phyloP scores from a whole-genome alignment of 768 basidiomycete species.

The Tricholoma matsutake region DNA sequence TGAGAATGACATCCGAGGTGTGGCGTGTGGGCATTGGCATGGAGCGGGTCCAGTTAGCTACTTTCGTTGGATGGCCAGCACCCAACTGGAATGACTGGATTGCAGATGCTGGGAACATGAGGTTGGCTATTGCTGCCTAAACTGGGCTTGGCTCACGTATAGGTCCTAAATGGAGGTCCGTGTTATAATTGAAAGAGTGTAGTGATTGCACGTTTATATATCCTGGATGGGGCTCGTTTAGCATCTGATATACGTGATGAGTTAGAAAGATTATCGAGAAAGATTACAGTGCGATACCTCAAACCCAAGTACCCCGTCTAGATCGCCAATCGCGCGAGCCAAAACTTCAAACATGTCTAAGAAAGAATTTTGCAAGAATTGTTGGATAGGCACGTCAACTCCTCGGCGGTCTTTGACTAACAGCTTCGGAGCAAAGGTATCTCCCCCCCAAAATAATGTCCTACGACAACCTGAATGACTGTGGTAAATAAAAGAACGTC shows the following conservation, averaged over 20 bases:
- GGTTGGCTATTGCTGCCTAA: background rate
- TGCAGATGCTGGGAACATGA: slow-evolving; percentile 58
- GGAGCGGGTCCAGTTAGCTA: slow-evolving; percentile 80
- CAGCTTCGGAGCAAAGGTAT: slow-evolving; percentile 79
- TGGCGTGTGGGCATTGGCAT: slow-evolving; percentile 85
- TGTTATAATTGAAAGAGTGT: slow-evolving; percentile 89
- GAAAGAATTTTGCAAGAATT: slow-evolving; percentile 80
- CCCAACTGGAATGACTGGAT: slow-evolving; percentile 92
- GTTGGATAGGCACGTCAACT: slow-evolving; percentile 63
- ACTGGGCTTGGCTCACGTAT: slow-evolving; percentile 52
- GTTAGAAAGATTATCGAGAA: background rate
- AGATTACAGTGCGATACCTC: slow-evolving; percentile 52
- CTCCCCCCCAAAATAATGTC: slow-evolving; percentile 92
- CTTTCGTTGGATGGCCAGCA: slow-evolving; percentile 75
- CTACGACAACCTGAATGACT: slow-evolving; percentile 34
- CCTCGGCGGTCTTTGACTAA: slow-evolving; percentile 45
- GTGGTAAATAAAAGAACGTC: background rate
- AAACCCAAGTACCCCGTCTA: slow-evolving; percentile 84
- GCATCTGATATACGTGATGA: slow-evolving; percentile 47
- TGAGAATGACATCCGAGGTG: slow-evolving; percentile 57
- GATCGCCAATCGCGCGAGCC: slow-evolving; percentile 61
- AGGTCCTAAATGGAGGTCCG: slow-evolving; percentile 82
- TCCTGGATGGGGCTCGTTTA: slow-evolving; percentile 95
- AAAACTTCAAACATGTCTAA: slow-evolving; percentile 73
- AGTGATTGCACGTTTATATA: slow-evolving; percentile 83